Evolutionary conservation across 306 rosid species (phyloP).

Genomic region (Cucumis melo): DNA sequence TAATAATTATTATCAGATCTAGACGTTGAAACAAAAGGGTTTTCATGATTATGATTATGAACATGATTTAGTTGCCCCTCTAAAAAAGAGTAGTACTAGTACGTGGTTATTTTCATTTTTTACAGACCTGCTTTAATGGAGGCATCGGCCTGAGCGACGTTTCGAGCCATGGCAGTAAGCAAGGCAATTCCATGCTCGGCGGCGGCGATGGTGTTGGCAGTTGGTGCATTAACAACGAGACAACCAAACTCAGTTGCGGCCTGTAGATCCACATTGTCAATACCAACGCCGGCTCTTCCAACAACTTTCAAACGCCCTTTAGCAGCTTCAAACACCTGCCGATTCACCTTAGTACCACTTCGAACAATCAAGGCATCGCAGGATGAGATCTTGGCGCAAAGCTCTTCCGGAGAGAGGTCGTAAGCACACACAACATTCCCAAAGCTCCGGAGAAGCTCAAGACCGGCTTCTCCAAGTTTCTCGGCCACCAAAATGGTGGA

Average conservation of each 20-base stretch:
- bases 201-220: slow-evolving; percentile 79
- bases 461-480: slow-evolving; percentile 75
- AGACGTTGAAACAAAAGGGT: not conserved
- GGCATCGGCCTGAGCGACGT: slow-evolving; percentile 81
- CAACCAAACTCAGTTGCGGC: slow-evolving; percentile 90
- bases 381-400: slow-evolving; percentile 47
- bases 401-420: slow-evolving; percentile 39
- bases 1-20: not conserved
- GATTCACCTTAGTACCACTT: slow-evolving; percentile 71
- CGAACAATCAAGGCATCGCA: slow-evolving; percentile 74
- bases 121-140: slow-evolving; percentile 64
- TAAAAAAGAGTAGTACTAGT: not conserved
- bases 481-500: slow-evolving; percentile 67
- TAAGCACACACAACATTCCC: slow-evolving; percentile 60
- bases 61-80: too few species aligned
- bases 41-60: not conserved
- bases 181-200: slow-evolving; percentile 87
- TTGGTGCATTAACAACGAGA: slow-evolving; percentile 78
- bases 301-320: slow-evolving; percentile 80
- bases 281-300: slow-evolving; percentile 91
- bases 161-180: slow-evolving; percentile 75
- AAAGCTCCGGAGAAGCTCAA: slow-evolving; percentile 33
- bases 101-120: too few species aligned
- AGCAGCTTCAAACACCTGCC: slow-evolving; percentile 50
- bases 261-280: slow-evolving; percentile 87